These are phyloP conservation scores for Saccharomycopsis javanensis DNA, from an alignment of 805 yeast genomes.

Conservation along the genomic window DNA sequence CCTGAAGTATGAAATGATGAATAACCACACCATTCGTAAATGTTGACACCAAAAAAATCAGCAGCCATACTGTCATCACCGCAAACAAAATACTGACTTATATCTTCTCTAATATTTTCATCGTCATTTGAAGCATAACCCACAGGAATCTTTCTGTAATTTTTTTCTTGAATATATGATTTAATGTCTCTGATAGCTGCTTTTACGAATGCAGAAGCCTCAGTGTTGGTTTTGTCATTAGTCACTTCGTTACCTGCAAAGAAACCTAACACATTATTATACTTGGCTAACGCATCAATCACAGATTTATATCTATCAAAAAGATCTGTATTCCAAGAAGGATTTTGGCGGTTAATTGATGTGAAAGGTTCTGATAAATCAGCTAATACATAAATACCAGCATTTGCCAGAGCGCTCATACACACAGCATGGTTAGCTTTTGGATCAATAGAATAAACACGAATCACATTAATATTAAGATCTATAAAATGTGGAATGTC, in stretches of 20 bases:
- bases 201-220: conserved; percentile 71
- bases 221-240: conserved; percentile 54
- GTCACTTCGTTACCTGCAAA: conserved; percentile 84
- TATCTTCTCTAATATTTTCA: conserved; percentile 47
- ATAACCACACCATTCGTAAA: conserved; percentile 82
- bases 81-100: conserved; percentile 72
- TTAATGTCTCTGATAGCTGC: conserved; percentile 77
- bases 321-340: conserved; percentile 55
- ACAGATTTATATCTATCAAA: conserved; percentile 60
- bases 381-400: conserved; percentile 74
- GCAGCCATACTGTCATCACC: conserved; percentile 62
- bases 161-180: conserved; percentile 47
- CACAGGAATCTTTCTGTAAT: conserved; percentile 64
- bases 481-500: conserved; percentile 62
- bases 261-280: conserved; percentile 69
- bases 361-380: conserved; percentile 61
- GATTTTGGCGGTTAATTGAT: conserved; percentile 53
- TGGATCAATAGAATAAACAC: conserved; percentile 70
- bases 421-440: conserved; percentile 56
- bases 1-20: conserved; percentile 55
- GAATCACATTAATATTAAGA: conserved; percentile 56
- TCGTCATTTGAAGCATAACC: conserved; percentile 82
- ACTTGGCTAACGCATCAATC: conserved; percentile 57
- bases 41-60: conserved; percentile 78
- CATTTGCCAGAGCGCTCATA: conserved; percentile 56